Evolutionary conservation across 2,329 filamentous ascomycete species (phyloP).

Genomic region (Cryphonectria carpinicola): DNA sequence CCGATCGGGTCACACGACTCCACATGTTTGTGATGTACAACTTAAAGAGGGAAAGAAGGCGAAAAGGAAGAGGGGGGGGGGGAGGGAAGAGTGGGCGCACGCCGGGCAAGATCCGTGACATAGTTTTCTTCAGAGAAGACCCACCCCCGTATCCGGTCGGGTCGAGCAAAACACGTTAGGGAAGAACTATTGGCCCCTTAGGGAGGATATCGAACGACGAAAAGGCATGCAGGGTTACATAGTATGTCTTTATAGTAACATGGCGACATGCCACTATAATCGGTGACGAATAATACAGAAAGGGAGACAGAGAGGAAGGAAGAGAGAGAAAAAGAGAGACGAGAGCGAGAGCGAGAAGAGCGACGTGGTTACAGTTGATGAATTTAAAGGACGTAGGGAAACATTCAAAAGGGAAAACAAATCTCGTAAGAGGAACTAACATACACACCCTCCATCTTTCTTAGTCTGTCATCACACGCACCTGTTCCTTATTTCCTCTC

Average conservation of each 20-base stretch:
- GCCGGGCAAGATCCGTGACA: not conserved
- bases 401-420: not conserved
- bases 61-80: not conserved
- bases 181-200: not conserved
- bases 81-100: not conserved
- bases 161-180: not conserved
- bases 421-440: not conserved
- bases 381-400: not conserved
- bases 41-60: not conserved
- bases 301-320: not conserved
- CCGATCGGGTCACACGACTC: not conserved
- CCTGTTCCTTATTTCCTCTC: not conserved
- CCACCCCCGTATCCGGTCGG: constrained; percentile 2
- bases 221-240: not conserved
- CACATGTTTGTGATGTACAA: not conserved
- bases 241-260: not conserved
- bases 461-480: not conserved
- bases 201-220: not conserved
- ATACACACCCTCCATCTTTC: no score
- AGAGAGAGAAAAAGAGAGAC: not conserved
- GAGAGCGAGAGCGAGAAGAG: not conserved
- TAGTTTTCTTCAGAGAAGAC: not conserved
- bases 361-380: not conserved
- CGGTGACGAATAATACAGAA: not conserved
- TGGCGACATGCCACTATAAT: not conserved